These are phyloP conservation scores for Colletotrichum theobromicola DNA, from an alignment of 2,329 filamentous ascomycete species.

Conservation along the genomic window DNA sequence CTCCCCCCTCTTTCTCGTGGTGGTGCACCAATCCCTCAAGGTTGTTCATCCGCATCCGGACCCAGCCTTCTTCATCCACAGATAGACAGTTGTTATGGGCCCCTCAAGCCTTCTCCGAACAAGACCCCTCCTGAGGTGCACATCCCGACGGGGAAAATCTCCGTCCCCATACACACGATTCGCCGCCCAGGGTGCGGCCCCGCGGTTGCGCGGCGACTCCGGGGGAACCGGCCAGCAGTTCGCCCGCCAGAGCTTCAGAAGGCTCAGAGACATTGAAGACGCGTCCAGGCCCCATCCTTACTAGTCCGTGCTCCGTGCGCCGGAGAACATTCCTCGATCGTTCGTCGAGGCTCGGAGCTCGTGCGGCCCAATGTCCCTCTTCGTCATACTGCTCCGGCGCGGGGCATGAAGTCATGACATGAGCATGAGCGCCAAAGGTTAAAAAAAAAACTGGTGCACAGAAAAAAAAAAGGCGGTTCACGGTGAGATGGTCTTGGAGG, in stretches of 20 bases:
- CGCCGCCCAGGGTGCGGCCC: background rate
- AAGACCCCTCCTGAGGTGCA: background rate
- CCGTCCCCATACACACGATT: background rate
- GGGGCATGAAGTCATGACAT: slow-evolving; percentile 20
- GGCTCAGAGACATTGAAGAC: background rate
- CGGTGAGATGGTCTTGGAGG: background rate
- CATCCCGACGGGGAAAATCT: background rate
- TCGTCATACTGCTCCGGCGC: slow-evolving; percentile 13
- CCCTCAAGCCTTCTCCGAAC: no score
- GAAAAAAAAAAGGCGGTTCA: background rate
- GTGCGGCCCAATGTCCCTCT: slow-evolving; percentile 16
- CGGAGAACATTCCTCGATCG: slow-evolving; percentile 21
- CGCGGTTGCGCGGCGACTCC: background rate
- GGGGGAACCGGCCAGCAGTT: background rate
- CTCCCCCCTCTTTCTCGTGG: background rate
- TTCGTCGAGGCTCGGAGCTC: slow-evolving; percentile 14
- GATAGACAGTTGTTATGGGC: background rate
- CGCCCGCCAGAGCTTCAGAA: background rate
- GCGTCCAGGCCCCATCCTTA: slow-evolving; percentile 16
- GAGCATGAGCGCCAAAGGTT: background rate
- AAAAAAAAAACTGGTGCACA: background rate
- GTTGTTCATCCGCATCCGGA: background rate
- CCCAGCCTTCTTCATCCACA: background rate
- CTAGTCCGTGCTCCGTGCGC: slow-evolving; percentile 17
- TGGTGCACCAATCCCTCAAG: background rate